Percentiles rank a stretch among this genome's conserved stretches.
These are phyloP conservation scores for Tulasnella sp. DNA, from an alignment of 768 basidiomycete genomes.

Conservation along the genomic window DNA sequence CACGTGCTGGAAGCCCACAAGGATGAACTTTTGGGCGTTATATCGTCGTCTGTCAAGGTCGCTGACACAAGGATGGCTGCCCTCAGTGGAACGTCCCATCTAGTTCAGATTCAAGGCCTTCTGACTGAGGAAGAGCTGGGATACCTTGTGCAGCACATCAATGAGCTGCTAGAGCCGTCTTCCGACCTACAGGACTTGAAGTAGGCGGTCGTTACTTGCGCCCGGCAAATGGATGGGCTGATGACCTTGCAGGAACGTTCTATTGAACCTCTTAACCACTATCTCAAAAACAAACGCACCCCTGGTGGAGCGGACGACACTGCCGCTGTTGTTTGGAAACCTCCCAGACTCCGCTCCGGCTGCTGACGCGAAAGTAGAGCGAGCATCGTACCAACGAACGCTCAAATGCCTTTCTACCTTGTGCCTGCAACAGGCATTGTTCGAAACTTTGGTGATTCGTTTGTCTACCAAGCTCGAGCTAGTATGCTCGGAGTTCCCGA, in stretches of 20 bases:
- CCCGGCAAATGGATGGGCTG: neutral
- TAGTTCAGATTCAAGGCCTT: constrained; percentile 53
- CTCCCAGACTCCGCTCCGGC: constrained; percentile 59
- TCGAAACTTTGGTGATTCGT: constrained; percentile 70
- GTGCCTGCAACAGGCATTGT: constrained; percentile 64
- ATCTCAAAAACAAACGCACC: constrained; percentile 49
- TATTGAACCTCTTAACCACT: constrained; percentile 49
- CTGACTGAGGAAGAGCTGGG: constrained; percentile 63
- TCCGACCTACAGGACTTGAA: constrained; percentile 47
- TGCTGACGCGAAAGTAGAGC: constrained; percentile 40
- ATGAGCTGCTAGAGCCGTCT: constrained; percentile 48
- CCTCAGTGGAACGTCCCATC: constrained; percentile 49
- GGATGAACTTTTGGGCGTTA: constrained; percentile 60
- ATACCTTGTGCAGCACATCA: constrained; percentile 64
- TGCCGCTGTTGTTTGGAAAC: constrained; percentile 66
- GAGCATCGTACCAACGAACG: constrained; percentile 54
- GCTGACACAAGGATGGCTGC: constrained; percentile 44
- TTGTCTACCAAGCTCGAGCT: constrained; percentile 62
- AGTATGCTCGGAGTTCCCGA: constrained; percentile 16
- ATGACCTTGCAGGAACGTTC: constrained; percentile 35
- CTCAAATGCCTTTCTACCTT: constrained; percentile 59
- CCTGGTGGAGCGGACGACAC: constrained; percentile 58
- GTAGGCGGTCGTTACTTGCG: constrained; percentile 25
- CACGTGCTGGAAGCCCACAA: constrained; percentile 48
- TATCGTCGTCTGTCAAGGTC: constrained; percentile 46